Base-by-base conservation (phyloP, 805 yeast genomes). In the Metschnikowia hibisci region DNA sequence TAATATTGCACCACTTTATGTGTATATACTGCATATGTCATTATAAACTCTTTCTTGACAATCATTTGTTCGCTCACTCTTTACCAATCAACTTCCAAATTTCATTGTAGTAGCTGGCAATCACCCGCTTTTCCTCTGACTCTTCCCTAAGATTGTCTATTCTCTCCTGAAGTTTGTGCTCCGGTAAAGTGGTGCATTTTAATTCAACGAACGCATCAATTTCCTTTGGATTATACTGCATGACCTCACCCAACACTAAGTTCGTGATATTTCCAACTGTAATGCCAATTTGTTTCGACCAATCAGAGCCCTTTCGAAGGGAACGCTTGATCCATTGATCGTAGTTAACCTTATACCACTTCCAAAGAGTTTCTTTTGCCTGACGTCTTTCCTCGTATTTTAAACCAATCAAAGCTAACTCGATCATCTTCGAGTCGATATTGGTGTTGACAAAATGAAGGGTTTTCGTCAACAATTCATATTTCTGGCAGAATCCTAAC, bases 381-480 rank as follows among this genome's bases (percentile, higher is more conserved):
- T 59, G 37, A 51, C 46, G 39, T 48, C 59, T 42, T 53, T 57
- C 38, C 60, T 71, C 57, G 64, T 68, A 55, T 63, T 69, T 50
- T 73, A 61, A 41, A 10, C 88, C 88, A 29, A 80, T 55, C n/a
- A 83, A 60, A 0, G 77, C 80, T 40, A 76, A 53, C 51, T 81
- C 88, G 33, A 81, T 72, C 53, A 76, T 57, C 23, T 66, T 69
- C 7, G 76, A 66, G 50, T 79, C 84, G 41, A 80, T 73, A 55
- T 81, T 82, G 34, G 76, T 74, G 42, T 63, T 58, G 11, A 82
- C 76, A 54, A 74, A 82, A 48, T 80, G 80, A 48, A 83, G 66
- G 0, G 81, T 71, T 53, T 80, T 78, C 30, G 66, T 64, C 23
- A 78, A 67, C 43, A 82, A 57, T 12, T 75, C 77, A 7, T 57